Conservation (phyloP, 768 basidiomycete species). For the Suillus subalutaceus region DNA sequence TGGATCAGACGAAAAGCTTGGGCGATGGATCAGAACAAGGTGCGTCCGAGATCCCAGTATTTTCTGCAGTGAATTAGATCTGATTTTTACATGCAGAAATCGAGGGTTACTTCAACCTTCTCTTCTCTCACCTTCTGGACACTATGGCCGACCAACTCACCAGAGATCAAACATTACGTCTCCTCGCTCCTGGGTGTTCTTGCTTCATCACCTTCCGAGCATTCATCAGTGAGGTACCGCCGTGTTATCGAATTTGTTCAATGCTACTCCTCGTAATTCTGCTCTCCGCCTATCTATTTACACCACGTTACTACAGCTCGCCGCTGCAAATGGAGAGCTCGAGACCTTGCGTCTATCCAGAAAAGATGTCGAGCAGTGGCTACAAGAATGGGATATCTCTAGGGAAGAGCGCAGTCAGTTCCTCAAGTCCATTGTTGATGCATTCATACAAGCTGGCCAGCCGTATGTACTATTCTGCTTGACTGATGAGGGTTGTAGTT, state of each 20-base stretch:
- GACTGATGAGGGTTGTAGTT: background rate
- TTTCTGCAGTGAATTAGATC: background rate
- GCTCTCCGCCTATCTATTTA: slow-evolving; percentile 51
- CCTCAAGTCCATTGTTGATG: slow-evolving; percentile 63
- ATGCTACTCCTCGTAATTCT: slow-evolving; percentile 69
- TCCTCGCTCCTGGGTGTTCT: slow-evolving; percentile 55
- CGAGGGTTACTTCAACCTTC: slow-evolving; percentile 85
- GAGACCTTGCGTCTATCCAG: slow-evolving; percentile 61
- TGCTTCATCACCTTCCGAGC: slow-evolving; percentile 54
- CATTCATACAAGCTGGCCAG: slow-evolving; percentile 58
- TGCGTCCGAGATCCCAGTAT: slow-evolving; percentile 31
- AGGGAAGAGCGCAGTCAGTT: slow-evolving; percentile 65
- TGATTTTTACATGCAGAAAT: slow-evolving; percentile 51
- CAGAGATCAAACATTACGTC: slow-evolving; percentile 57
- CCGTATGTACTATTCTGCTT: slow-evolving; percentile 48
- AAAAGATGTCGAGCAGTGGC: slow-evolving; percentile 72
- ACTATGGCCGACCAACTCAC: slow-evolving; percentile 55
- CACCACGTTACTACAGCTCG: slow-evolving; percentile 59
- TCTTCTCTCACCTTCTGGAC: slow-evolving; percentile 74
- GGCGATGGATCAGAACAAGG: slow-evolving; percentile 83
- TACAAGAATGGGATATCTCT: slow-evolving; percentile 73
- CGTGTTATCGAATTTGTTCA: slow-evolving; percentile 89
- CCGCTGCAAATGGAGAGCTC: slow-evolving; percentile 62
- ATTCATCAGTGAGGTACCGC: slow-evolving; percentile 69
- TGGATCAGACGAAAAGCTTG: slow-evolving; percentile 64